Conservation (phyloP, 2,329 filamentous ascomycete genomes). For the Domatiomyces catenatus region DNA sequence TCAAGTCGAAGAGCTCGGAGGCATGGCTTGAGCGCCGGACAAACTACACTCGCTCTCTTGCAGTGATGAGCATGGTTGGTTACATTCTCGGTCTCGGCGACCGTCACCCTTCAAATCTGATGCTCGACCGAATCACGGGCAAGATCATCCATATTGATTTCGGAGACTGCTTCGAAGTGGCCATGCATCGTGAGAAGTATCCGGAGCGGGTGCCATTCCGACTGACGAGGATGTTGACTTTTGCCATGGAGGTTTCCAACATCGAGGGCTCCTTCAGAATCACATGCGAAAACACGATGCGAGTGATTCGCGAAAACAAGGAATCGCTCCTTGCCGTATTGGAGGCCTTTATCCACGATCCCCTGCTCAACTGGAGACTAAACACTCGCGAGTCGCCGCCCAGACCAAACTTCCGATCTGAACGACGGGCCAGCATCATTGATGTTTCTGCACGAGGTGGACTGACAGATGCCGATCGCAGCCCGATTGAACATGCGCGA, state of each 20-base stretch:
- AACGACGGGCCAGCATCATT: slow-evolving; percentile 46
- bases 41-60: slow-evolving; percentile 94
- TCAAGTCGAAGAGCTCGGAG: slow-evolving; percentile 97
- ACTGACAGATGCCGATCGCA: slow-evolving; percentile 16
- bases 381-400: slow-evolving; percentile 46
- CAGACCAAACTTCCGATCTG: slow-evolving; percentile 43
- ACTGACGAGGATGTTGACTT: slow-evolving; percentile 94
- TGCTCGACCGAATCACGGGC: slow-evolving; percentile 89
- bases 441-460: slow-evolving; percentile 22
- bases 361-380: slow-evolving; percentile 93
- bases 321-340: slow-evolving; percentile 96
- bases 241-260: slow-evolving; percentile 99
- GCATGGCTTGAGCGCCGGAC: slow-evolving; percentile 94
- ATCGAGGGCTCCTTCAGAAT: slow-evolving; percentile 98
- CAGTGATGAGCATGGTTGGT: slow-evolving; percentile 99
- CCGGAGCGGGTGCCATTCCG: slow-evolving; percentile 96
- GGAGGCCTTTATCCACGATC: slow-evolving; percentile 98
- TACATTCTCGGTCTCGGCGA: slow-evolving; percentile 96
- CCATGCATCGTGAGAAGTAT: slow-evolving; percentile 99
- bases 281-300: slow-evolving; percentile 96
- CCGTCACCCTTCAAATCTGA: slow-evolving; percentile 91
- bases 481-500: slow-evolving; percentile 21
- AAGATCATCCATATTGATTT: slow-evolving; percentile 99
- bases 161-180: slow-evolving; percentile 97
- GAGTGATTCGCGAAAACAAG: slow-evolving; percentile 89